Percentiles rank a stretch among this genome's conserved stretches.
These are phyloP conservation scores for Orbilia blumenaviensis DNA, from an alignment of 2,329 filamentous ascomycete species.

Conservation along the genomic window DNA sequence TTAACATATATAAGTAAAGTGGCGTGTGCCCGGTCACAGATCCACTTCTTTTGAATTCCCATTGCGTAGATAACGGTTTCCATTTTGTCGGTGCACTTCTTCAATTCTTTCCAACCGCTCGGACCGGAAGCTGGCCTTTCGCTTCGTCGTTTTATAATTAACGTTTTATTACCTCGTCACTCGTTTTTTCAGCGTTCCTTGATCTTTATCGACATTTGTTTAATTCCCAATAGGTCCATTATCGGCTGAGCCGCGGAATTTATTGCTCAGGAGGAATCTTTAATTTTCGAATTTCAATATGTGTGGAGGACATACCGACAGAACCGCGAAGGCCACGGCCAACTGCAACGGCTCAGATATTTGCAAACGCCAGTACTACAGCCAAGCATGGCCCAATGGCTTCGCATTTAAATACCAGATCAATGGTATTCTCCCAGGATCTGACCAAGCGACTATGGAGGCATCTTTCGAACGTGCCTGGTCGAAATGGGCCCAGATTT, in stretches of 20 bases:
- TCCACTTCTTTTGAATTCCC: background rate
- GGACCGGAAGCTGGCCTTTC: slow-evolving; percentile 10
- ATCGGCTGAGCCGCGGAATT: background rate
- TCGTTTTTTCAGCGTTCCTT: background rate
- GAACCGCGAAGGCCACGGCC: background rate
- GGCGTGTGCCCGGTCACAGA: background rate
- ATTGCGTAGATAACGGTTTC: background rate
- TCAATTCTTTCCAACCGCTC: background rate
- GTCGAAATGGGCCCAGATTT: slow-evolving; percentile 21
- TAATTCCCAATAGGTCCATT: background rate
- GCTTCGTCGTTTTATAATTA: background rate
- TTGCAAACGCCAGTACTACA: background rate
- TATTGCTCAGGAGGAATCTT: no score
- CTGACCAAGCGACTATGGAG: slow-evolving; percentile 24
- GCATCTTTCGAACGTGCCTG: slow-evolving; percentile 16
- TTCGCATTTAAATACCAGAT: slow-evolving; percentile 28
- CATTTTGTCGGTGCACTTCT: background rate
- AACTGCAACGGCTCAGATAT: background rate
- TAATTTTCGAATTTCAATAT: no score
- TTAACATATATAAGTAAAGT: slow-evolving; percentile 15
- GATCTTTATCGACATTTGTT: background rate
- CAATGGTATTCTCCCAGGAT: slow-evolving; percentile 25
- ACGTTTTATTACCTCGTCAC: background rate
- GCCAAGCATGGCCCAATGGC: slow-evolving; percentile 7
- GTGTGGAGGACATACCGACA: background rate